phyloP scores from a whole-genome alignment of 306 rosid genomes.

The Trichosanthes truncata region DNA sequence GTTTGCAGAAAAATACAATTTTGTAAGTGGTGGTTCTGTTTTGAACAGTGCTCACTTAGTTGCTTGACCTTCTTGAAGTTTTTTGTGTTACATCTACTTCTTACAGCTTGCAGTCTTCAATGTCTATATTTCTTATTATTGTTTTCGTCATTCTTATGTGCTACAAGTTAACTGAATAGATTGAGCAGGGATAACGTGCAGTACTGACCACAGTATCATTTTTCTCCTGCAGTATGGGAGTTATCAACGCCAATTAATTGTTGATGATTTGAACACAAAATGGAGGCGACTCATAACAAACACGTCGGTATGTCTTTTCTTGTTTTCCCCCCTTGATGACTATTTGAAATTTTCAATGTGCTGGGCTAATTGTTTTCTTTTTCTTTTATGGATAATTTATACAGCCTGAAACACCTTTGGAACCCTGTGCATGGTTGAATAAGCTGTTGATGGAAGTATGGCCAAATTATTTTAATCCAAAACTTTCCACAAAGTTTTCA shows the following conservation, averaged over 20 bases:
- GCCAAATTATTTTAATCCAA: conserved; percentile 55
- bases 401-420: conserved; percentile 78
- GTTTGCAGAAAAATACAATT: neutral
- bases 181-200: conserved; percentile 2
- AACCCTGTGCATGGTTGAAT: conserved; percentile 95
- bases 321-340: neutral
- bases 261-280: conserved; percentile 79
- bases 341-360: neutral
- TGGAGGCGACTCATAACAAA: conserved; percentile 66
- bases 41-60: neutral
- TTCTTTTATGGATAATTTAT: neutral
- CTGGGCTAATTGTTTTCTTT: neutral
- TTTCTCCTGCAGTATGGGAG: conserved; percentile 67
- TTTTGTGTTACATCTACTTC: neutral
- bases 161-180: neutral
- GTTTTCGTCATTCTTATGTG: neutral
- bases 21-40: neutral
- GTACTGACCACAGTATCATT: conserved; percentile 11
- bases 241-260: conserved; percentile 55
- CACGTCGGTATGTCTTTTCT: conserved; percentile 34
- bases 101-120: neutral
- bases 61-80: neutral
- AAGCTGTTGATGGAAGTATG: conserved; percentile 71
- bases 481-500: conserved; percentile 60
- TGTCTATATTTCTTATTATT: neutral